Base-by-base conservation (phyloP, 2,329 filamentous ascomycete genomes). In the Microsporum ferrugineum region DNA sequence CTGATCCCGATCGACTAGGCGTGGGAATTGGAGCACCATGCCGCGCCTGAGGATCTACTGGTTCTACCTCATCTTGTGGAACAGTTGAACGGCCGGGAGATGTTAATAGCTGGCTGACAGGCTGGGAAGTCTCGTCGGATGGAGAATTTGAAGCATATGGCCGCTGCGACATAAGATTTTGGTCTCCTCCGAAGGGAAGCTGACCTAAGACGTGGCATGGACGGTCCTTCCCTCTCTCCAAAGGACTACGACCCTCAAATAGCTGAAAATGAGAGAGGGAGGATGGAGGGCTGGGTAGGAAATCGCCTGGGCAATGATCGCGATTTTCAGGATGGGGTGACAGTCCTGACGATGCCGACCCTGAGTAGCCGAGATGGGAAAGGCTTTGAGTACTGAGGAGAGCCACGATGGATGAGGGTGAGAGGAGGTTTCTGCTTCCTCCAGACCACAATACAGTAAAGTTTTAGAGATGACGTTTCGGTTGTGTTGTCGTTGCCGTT, bases 91-190 rank as follows among this genome's bases (percentile, higher is more conserved):
- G 55, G 17, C 33, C 34, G 55, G 55, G 33, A n/a, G 34, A 38
- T 14, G 31, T 29, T 2, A 47, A 12, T 23, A 41, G 39, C 12
- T 41, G 57, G 39, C 17, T 34, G 23, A 23, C 10, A 45, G 57
- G 38, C 39, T 59, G 57, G 29, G 57, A 49, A 41, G 38, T 59
- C 38, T 47, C 41, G 57, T 47, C 31, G 38, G 39, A 33, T 10
- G 57, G 41, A 47, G 41, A 47, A 59, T 64, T 68, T 65, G 69
- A 66, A 59, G 66, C 67, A 60, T 70, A 65, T 64, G 69, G 66
- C 63, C 67, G 67, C 63, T 71, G 70, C 71, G 74, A 75, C 73
- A 76, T 75, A 68, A 69, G 71, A 67, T 70, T 65, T 69, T 67
- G 65, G 62, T 71, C 66, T 69, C 68, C 67, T 67, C 69, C 64